Evolutionary conservation across 345 rosid genomes (phyloP).

Genomic region (Eucalyptus rudis): DNA sequence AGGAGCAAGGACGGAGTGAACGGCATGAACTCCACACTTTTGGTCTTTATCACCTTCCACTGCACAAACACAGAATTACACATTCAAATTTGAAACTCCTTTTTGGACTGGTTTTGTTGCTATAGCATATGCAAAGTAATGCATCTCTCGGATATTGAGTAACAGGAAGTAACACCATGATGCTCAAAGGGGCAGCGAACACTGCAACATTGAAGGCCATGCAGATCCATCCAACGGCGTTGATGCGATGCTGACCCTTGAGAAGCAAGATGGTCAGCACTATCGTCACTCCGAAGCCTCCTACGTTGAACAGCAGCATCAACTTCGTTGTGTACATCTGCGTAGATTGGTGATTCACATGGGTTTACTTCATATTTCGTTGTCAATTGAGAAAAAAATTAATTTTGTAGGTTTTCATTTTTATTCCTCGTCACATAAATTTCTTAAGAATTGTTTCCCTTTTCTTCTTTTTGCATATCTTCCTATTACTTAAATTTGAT

Average conservation of each 20-base stretch:
- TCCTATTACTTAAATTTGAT: not conserved
- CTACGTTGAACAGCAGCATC: slow-evolving; percentile 41
- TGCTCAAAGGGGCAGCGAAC: slow-evolving; percentile 68
- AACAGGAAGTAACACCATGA: slow-evolving; percentile 32
- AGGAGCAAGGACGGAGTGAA: slow-evolving; percentile 54
- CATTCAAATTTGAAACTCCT: not conserved
- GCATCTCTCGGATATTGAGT: not conserved
- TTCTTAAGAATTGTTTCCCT: not conserved
- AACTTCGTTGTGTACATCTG: slow-evolving; percentile 46
- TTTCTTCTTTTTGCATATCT: not conserved
- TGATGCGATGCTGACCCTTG: slow-evolving; percentile 20
- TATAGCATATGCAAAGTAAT: not conserved
- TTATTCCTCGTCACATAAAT: not conserved
- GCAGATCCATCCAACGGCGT: slow-evolving; percentile 68
- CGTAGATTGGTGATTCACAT: not conserved
- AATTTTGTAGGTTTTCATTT: not conserved
- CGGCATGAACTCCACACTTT: slow-evolving; percentile 92
- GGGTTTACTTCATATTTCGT: not conserved
- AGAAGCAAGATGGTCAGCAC: slow-evolving; percentile 15
- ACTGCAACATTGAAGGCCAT: slow-evolving; percentile 52
- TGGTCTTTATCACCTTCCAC: slow-evolving; percentile 66
- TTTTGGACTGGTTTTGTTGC: not conserved
- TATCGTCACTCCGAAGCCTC: slow-evolving; percentile 36
- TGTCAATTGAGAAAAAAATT: not conserved
- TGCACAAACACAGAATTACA: slow-evolving; percentile 4